Percentiles rank a stretch among this genome's conserved stretches.
Conservation (phyloP, 1,284 basidiomycete genomes). For the Cystobasidium sp. region DNA sequence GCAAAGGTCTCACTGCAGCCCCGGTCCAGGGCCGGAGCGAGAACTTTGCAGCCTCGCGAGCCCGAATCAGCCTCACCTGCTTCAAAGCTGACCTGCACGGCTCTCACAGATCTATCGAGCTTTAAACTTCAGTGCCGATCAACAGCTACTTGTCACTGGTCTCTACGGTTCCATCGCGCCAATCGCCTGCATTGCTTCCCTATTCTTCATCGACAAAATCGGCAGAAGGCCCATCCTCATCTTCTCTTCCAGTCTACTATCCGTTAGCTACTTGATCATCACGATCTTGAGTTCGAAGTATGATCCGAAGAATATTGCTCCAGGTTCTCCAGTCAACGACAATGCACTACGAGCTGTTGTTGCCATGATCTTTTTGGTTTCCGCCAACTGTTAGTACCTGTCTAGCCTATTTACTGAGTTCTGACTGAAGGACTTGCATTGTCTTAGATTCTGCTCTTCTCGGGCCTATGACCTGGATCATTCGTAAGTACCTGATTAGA, state of each 20-base stretch:
- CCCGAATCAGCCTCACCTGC: too few relatives aligned
- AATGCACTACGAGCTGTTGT: conserved; percentile 22
- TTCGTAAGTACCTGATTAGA: too few relatives aligned
- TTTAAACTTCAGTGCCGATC: conserved; percentile 27
- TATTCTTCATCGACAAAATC: conserved; percentile 42
- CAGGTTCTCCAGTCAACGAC: conserved; percentile 25
- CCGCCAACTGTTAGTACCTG: conserved; percentile 19
- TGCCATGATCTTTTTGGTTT: conserved; percentile 32
- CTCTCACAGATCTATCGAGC: conserved; percentile 16
- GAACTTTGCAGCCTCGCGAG: too few relatives aligned
- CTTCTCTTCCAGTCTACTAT: conserved; percentile 5
- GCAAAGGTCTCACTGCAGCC: too few relatives aligned
- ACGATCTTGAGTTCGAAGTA: conserved; percentile 33
- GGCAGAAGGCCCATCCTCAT: conserved; percentile 26
- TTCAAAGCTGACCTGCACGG: background rate
- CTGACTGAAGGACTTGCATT: background rate
- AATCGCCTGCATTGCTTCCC: conserved; percentile 28
- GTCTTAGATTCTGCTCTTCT: conserved; percentile 37
- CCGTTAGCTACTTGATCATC: conserved; percentile 32
- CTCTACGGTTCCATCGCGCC: conserved; percentile 41
- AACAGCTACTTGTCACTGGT: conserved; percentile 39
- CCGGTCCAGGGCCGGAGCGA: too few relatives aligned
- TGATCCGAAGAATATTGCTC: conserved; percentile 9
- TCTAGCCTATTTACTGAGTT: background rate
- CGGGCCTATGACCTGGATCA: conserved; percentile 43